Evolutionary conservation across 805 yeast species (phyloP), one percentile per base, ranked within the genome.

Genomic region (Lachancea quebecensis): DNA sequence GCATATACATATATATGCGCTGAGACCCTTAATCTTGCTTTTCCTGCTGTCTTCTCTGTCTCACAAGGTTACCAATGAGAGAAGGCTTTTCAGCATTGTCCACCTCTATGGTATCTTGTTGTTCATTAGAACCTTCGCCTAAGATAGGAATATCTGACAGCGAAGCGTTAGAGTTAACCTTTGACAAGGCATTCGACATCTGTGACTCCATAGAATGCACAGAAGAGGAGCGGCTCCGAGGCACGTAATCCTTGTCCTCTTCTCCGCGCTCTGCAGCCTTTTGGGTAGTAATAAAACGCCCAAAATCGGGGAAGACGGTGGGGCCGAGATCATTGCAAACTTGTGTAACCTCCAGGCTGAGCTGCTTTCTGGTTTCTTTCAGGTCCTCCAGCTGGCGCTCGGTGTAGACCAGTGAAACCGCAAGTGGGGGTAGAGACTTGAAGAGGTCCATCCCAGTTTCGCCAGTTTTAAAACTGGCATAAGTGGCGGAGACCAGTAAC

Each of bases 381-480:
- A 93, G 67, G 47, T 81, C 62, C 34, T 63, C 62, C 11, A 79
- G 60, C 35, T 73, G 66, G 38, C 69, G 66, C 32, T 61, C 58
- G n/a, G 73, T 70, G 25, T 68, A 70, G 35, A 69, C 61, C 16
- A 67, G 55, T 3, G 73, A 63, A 14, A 64, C 58, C 35, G 67
- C 79, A 32, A 90, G 66, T 1, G 98, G 96, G 48, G 87, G 74
- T 47, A 90, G 67, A 8, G 91, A 80, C 60, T 88, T 87, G 61
- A 84, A 75, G 41, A 85, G 70, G 63, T 90, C 97, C 77, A 85
- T 72, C 15, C 98, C 97, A 48, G 80, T 81, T 62, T 91, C 99
- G 43, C 98, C 97, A 34, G 90, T 79, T 31, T 84, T 73, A 53
- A 91, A 73, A 3, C 97, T 95, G 18, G 95, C 79, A 61, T 85